These are phyloP conservation scores for Sporobolomyces roseus DNA, from an alignment of 768 basidiomycete species.

Conservation along the genomic window DNA sequence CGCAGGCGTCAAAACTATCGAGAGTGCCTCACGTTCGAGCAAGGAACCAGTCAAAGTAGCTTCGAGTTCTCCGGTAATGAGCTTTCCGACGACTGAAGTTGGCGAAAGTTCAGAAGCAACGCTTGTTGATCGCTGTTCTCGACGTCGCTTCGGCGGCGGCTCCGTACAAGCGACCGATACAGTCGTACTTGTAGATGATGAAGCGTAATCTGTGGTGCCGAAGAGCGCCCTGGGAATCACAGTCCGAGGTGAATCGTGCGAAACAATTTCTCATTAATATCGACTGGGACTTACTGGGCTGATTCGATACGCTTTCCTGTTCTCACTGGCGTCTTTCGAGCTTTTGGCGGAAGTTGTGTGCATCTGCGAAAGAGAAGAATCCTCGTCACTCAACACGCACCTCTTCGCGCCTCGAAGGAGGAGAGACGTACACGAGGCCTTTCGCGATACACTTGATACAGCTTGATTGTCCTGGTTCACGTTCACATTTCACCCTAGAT, in stretches of 20 bases:
- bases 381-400: no score
- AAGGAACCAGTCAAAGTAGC: slow-evolving; percentile 4
- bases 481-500: slow-evolving; percentile 3
- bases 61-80: slow-evolving; percentile 5
- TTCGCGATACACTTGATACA: slow-evolving; percentile 5
- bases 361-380: background rate
- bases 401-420: no score
- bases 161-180: background rate
- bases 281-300: background rate
- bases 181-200: no score
- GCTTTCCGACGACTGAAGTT: background rate
- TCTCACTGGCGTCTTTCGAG: slow-evolving; percentile 3
- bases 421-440: slow-evolving; percentile 1
- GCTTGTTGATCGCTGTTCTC: background rate
- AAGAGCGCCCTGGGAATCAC: no score
- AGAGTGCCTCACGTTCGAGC: slow-evolving; percentile 2
- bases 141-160: background rate
- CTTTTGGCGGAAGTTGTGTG: slow-evolving; percentile 2
- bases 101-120: background rate
- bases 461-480: slow-evolving; percentile 5
- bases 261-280: no score
- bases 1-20: background rate
- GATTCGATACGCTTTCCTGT: slow-evolving; percentile 4
- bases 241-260: no score
- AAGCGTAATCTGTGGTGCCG: no score